Base-by-base conservation (phyloP, 768 basidiomycete genomes). In the Psilocybe tampanensis region DNA sequence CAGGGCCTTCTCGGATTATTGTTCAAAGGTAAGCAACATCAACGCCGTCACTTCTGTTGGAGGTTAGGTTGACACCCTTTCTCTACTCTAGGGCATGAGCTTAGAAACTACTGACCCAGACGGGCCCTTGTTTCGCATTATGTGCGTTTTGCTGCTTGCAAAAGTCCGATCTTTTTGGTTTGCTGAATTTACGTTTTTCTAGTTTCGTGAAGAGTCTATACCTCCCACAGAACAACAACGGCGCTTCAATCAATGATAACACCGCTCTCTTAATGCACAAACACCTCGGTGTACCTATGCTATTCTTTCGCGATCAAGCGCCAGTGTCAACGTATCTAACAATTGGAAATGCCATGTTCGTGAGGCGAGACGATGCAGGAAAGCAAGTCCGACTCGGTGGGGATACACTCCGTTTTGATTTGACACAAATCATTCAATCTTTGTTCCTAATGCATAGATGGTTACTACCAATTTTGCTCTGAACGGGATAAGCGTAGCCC, bases 1-100 rank as follows among this genome's bases (percentile, higher is more conserved):
- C 15, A 15, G 44, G 21, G 57, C 45, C 9, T 58, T 58, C 32
- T 52, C 45, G 21, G 22, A n/a, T 32, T 58, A 58, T 18, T 58
- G 52, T 23, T 39, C 33, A 19, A 34, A 19, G 34, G 57, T 58
- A 19, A 44, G 36, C 32, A 33, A 13, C n/a, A 2, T 41, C 8
- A 13, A n/a, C 21, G 11, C 19, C 12, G 36, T 24, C 17, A 24
- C 8, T 44, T n/a, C 12, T 34, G 12, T n/a, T 23, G 18, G 13
- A 18, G 21, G 9, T 51, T 22, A 55, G 12, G 39, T 22, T n/a
- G 5, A 2, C 12, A 47, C 18, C 24, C 13, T 24, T 18, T 26
- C 23, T 22, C 18, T 13, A 55, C 23, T 8, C 13, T 15, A 42
- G 36, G 39, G 21, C 22, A n/a, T 32, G n/a, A 24, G 23, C 32